Conservation (phyloP, 495 filamentous ascomycete genomes). For the Amphirosellinia nigrospora region DNA sequence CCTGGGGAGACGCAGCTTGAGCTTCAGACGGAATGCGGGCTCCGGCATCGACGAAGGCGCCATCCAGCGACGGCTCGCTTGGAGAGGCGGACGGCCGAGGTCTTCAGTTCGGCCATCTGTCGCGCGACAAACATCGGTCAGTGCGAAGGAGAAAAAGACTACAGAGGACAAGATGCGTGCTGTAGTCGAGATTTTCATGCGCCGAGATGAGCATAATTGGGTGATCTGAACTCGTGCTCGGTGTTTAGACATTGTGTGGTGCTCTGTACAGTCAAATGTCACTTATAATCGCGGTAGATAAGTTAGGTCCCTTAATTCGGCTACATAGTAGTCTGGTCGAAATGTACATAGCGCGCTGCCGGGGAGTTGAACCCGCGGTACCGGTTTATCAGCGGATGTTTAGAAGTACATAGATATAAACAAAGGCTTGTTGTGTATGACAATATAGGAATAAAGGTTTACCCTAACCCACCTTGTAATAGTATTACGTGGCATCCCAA, state of each 20-base stretch:
- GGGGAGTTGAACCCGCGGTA: no score
- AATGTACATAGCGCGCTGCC: no score
- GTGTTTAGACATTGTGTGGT: no score
- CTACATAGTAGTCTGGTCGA: no score
- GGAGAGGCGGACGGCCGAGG: slow-evolving; percentile 54
- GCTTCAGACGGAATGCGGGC: slow-evolving; percentile 45
- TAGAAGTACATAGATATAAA: no score
- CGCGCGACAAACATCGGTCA: slow-evolving; percentile 43
- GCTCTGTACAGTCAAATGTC: no score
- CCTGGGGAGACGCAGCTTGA: slow-evolving; percentile 46
- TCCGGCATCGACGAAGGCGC: slow-evolving; percentile 37
- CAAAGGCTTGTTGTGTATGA: no score
- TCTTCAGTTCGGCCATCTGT: slow-evolving; percentile 56
- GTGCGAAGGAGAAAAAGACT: slow-evolving; percentile 53
- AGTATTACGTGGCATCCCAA: no score
- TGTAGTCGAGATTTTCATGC: slow-evolving; percentile 50
- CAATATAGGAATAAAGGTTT: no score
- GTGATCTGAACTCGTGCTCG: no score
- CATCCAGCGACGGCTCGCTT: slow-evolving; percentile 48
- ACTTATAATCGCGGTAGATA: background rate
- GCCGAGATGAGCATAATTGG: slow-evolving; percentile 17
- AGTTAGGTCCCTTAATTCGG: background rate
- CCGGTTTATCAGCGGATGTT: no score
- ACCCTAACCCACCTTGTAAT: no score
- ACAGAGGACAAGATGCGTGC: slow-evolving; percentile 53